Base-by-base conservation (phyloP, 2,329 filamentous ascomycete species). In the Zasmidium citrigriseum region DNA sequence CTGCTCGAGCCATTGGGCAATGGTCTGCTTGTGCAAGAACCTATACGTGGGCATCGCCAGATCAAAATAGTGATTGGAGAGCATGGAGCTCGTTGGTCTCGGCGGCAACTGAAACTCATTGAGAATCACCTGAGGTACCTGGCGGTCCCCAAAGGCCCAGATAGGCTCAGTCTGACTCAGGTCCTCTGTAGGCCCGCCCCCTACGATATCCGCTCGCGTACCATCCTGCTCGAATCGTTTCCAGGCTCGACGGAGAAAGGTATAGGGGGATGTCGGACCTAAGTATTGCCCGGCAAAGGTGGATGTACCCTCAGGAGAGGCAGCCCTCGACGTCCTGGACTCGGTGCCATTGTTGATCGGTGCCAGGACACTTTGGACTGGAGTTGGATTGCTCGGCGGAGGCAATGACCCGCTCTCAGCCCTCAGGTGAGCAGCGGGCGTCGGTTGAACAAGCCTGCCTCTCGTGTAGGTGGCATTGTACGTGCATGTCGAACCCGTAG, bases 401-500 rank as follows among this genome's bases (percentile, higher is more conserved):
- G 18, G 25, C 14, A 11, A 27, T 27, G 47, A 49, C 11, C 18
- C 21, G 10, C 47, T 24, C 11, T 27, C 47, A 16, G n/a, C 22
- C 23, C 34, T 41, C 48, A 57, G 49, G 14, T 54, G 47, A 18
- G 75, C 73, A 7, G 79, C 78, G 29, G 78, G 52, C 29, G 29
- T 23, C 25, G 65, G 65, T 25, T 62, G 59, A 16, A 67, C 66
- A 1, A 65, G 54, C 25, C 62, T 60, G 58, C 61, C 78, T 71
- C 81, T 71, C 18, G 76, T 78, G 63, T 84, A 83, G 0, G 75
- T 73, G 20, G 81, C 80, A 22, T 78, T 77, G 62, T 80, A 84
- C 18, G 79, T 78, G 68, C 82, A 84, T 14, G 62, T 60, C 5
- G 65, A 62, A 23, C 65, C 69, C 18, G 69, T 67, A 29, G 62